phyloP scores from a whole-genome alignment of 2,329 filamentous ascomycete genomes.

The Fusarium tricinctum region DNA sequence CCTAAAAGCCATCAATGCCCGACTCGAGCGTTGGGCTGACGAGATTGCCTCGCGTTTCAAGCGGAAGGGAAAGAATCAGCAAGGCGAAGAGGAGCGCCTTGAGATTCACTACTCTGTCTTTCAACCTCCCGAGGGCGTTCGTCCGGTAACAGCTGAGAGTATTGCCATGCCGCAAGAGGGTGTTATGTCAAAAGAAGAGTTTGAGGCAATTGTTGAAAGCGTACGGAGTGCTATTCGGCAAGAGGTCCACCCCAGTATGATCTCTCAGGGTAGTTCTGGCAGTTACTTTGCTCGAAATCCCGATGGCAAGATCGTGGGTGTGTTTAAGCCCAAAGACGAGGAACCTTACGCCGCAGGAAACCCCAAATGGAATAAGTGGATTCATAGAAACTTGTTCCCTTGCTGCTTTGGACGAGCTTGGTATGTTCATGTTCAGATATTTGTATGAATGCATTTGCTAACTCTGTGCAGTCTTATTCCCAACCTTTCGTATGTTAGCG shows the following conservation, averaged over 20 bases:
- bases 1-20: constrained; percentile 97
- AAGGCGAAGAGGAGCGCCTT: constrained; percentile 83
- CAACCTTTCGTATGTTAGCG: constrained; percentile 97
- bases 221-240: constrained; percentile 91
- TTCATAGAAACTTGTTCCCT: constrained; percentile 96
- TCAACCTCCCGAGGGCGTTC: constrained; percentile 88
- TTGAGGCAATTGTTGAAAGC: constrained; percentile 89
- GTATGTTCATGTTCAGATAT: constrained; percentile 56
- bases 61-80: constrained; percentile 80
- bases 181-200: constrained; percentile 82
- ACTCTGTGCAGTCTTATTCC: constrained; percentile 78
- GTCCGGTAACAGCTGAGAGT: constrained; percentile 81
- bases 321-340: constrained; percentile 99
- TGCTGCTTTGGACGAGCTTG: constrained; percentile 97
- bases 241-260: constrained; percentile 94
- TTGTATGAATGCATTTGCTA: constrained; percentile 13
- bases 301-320: constrained; percentile 93
- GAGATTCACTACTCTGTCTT: constrained; percentile 99
- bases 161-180: constrained; percentile 75
- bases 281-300: constrained; percentile 96
- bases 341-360: constrained; percentile 97
- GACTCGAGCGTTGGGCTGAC: constrained; percentile 95
- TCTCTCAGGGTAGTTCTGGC: constrained; percentile 95
- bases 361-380: constrained; percentile 99
- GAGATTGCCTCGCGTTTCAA: constrained; percentile 99